Evolutionary conservation across 2,329 filamentous ascomycete species (phyloP).

Genomic region (Aureobasidium vineae): DNA sequence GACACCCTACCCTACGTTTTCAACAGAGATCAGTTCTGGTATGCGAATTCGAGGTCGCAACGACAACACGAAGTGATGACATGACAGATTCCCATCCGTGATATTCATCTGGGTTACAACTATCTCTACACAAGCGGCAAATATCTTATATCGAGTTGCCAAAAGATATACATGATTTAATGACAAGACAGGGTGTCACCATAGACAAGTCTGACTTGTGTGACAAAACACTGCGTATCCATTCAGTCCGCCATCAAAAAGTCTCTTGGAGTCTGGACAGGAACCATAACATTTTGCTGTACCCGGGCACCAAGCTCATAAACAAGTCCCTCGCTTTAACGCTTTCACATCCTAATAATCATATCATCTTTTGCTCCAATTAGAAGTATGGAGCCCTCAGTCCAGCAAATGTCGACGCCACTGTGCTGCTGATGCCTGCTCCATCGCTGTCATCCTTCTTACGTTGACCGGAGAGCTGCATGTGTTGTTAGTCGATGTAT

Average conservation of each 20-base stretch:
- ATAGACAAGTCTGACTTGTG: neutral
- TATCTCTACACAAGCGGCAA: no score
- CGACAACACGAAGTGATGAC: neutral
- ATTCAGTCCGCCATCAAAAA: neutral
- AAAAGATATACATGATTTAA: neutral
- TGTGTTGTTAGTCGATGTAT: slow-evolving; percentile 3
- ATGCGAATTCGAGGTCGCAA: neutral
- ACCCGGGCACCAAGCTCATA: neutral
- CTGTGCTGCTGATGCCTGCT: slow-evolving; percentile 32
- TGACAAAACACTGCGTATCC: neutral
- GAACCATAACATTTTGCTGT: neutral
- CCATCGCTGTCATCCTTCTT: slow-evolving; percentile 59
- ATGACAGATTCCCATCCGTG: no score
- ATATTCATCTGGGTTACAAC: no score
- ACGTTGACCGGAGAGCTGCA: slow-evolving; percentile 61
- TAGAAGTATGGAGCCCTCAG: slow-evolving; percentile 35
- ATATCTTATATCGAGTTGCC: neutral
- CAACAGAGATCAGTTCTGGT: no score
- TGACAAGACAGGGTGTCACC: neutral
- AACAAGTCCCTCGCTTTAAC: slow-evolving; percentile 24
- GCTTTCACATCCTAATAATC: slow-evolving; percentile 18
- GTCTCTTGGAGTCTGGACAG: neutral
- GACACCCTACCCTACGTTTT: no score
- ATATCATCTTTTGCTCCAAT: neutral
- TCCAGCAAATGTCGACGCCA: slow-evolving; percentile 40